Percentiles rank a stretch among this genome's conserved stretches.
Conservation (phyloP, 768 basidiomycete species). For the Termitomyces sp. region DNA sequence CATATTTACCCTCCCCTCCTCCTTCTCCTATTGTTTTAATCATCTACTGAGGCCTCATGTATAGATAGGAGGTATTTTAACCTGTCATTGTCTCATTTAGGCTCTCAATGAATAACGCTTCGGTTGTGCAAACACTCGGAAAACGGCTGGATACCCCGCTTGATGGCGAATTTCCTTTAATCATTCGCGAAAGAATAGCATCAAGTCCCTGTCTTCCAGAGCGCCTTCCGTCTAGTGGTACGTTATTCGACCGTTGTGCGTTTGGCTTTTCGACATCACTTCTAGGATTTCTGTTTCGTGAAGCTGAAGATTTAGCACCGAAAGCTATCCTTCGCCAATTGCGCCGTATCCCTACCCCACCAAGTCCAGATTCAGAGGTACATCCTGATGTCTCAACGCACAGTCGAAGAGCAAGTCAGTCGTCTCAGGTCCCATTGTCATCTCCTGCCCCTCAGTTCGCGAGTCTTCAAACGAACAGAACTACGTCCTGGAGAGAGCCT, state of each 20-base stretch:
- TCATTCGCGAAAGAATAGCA: slow-evolving; percentile 33
- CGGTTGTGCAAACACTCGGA: slow-evolving; percentile 29
- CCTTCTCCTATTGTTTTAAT: background rate
- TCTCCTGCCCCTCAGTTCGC: slow-evolving; percentile 13
- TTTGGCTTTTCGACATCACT: slow-evolving; percentile 15
- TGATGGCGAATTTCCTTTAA: slow-evolving; percentile 6
- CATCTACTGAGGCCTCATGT: slow-evolving; percentile 6
- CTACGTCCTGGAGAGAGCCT: slow-evolving; percentile 42
- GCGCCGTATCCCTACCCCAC: slow-evolving; percentile 37
- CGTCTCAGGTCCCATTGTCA: slow-evolving; percentile 15
- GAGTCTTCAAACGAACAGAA: slow-evolving; percentile 4
- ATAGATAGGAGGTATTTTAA: slow-evolving; percentile 6
- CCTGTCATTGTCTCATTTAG: background rate
- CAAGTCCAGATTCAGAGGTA: slow-evolving; percentile 15
- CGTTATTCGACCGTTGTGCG: slow-evolving; percentile 7
- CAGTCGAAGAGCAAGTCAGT: slow-evolving; percentile 17
- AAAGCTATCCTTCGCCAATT: slow-evolving; percentile 52
- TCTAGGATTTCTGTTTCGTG: slow-evolving; percentile 65
- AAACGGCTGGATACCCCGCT: slow-evolving; percentile 17
- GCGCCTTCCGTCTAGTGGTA: slow-evolving; percentile 64
- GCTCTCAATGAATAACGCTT: slow-evolving; percentile 40
- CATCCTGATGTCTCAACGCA: slow-evolving; percentile 9
- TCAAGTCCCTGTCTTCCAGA: slow-evolving; percentile 59
- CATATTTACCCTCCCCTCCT: background rate
- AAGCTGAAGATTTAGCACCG: slow-evolving; percentile 57